phyloP scores from a whole-genome alignment of 768 basidiomycete species.

The Strobilomyces dryophilus region DNA sequence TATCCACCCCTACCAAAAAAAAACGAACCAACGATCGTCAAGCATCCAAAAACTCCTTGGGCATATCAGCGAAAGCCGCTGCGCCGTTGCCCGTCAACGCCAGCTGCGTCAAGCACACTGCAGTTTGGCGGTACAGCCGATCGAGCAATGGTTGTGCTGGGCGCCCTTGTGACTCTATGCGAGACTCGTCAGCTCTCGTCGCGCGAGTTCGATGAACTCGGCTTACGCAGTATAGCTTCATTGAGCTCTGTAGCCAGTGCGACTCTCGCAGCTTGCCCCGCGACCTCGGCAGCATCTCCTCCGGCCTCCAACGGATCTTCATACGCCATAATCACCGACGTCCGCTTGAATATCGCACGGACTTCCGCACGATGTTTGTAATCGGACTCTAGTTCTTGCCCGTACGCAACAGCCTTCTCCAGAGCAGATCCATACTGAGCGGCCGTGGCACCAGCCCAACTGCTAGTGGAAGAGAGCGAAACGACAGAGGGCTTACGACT shows the following conservation, averaged over 20 bases:
- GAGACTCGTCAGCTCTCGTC: conserved; percentile 1
- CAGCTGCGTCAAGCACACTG: conserved; percentile 64
- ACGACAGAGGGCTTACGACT: conserved; percentile 27
- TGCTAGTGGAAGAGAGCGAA: conserved; percentile 25
- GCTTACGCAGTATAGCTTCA: conserved; percentile 75
- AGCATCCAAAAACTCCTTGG: conserved; percentile 63
- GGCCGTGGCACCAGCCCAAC: conserved; percentile 24
- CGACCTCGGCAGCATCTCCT: conserved; percentile 62
- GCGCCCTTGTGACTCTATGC: conserved; percentile 70
- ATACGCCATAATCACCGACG: conserved; percentile 78
- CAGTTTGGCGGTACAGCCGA: conserved; percentile 70
- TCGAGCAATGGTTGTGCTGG: conserved; percentile 71
- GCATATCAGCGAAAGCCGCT: conserved; percentile 80
- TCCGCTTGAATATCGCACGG: conserved; percentile 62
- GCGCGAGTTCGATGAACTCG: background rate
- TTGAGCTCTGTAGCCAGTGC: conserved; percentile 74
- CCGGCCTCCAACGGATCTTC: conserved; percentile 67
- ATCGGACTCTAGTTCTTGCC: conserved; percentile 63
- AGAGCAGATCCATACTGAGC: conserved; percentile 54
- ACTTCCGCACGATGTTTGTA: conserved; percentile 65
- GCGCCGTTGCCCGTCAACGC: conserved; percentile 67
- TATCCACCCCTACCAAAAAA: background rate
- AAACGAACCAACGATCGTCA: conserved; percentile 11
- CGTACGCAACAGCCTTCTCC: conserved; percentile 67
- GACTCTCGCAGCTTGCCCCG: conserved; percentile 61